phyloP scores from a whole-genome alignment of 768 basidiomycete species.

The Boletus huronensis region DNA sequence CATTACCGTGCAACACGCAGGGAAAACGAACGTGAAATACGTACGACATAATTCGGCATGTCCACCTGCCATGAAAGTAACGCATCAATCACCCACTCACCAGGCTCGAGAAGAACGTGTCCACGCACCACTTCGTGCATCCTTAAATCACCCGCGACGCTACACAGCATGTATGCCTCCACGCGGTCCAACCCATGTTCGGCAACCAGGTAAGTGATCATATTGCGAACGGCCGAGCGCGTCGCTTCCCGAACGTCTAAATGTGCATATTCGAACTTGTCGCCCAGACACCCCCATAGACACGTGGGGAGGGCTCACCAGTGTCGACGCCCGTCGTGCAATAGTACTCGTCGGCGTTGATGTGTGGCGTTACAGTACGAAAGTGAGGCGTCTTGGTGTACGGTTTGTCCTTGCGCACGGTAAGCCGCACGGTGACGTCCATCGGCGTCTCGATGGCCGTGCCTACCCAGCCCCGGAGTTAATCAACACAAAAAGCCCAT shows the following conservation, averaged over 20 bases:
- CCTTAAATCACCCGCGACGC: constrained; percentile 54
- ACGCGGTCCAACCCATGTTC: constrained; percentile 43
- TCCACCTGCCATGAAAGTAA: constrained; percentile 42
- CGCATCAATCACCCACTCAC: background rate
- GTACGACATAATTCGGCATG: constrained; percentile 63
- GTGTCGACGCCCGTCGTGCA: constrained; percentile 56
- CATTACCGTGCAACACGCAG: background rate
- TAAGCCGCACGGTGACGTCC: constrained; percentile 51
- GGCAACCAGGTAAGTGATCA: constrained; percentile 50
- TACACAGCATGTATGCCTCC: constrained; percentile 60
- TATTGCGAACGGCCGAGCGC: constrained; percentile 52
- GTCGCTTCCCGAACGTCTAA: constrained; percentile 52
- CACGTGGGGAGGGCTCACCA: constrained; percentile 23
- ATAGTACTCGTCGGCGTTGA: constrained; percentile 40
- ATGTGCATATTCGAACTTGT: background rate
- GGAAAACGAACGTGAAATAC: constrained; percentile 13
- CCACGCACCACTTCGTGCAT: constrained; percentile 55
- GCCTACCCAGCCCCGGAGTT: constrained; percentile 32
- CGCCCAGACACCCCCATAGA: background rate
- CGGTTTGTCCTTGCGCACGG: constrained; percentile 52
- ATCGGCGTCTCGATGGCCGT: constrained; percentile 65
- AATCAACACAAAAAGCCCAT: background rate
- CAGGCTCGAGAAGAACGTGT: background rate
- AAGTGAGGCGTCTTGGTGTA: constrained; percentile 61
- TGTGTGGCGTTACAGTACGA: constrained; percentile 27